Evolutionary conservation across 2,329 filamentous ascomycete species (phyloP).

Genomic region (Pestalotiopsis sp.): DNA sequence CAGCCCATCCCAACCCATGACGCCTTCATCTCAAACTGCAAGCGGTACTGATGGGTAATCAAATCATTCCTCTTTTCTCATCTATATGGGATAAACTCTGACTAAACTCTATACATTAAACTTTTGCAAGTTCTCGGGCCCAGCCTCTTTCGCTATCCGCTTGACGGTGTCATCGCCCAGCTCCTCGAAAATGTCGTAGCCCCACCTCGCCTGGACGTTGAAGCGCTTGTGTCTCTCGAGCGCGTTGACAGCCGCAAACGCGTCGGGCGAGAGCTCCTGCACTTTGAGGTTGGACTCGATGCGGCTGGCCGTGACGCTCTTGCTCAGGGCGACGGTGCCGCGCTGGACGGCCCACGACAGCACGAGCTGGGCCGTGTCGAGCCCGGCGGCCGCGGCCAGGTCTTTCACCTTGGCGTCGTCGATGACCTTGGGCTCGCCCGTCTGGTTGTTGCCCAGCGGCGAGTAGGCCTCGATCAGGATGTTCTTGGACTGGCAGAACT

Average conservation of each 20-base stretch:
- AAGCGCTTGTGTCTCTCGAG: conserved; percentile 46
- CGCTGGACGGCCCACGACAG: conserved; percentile 57
- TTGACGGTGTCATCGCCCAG: conserved; percentile 38
- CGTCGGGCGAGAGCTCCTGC: conserved; percentile 36
- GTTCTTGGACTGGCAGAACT: conserved; percentile 8
- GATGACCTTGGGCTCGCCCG: conserved; percentile 46
- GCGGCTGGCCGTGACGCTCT: conserved; percentile 54
- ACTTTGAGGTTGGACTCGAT: conserved; percentile 51
- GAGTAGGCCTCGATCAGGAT: conserved; percentile 37
- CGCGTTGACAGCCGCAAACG: conserved; percentile 38
- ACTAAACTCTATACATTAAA: background rate
- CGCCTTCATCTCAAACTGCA: too few relatives aligned
- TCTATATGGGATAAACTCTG: too few relatives aligned
- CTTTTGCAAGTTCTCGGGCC: conserved; percentile 32
- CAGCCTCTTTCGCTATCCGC: conserved; percentile 35
- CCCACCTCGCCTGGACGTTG: conserved; percentile 45
- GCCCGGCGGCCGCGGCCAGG: conserved; percentile 41
- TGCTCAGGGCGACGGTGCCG: conserved; percentile 56
- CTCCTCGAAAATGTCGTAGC: conserved; percentile 48
- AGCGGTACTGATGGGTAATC: too few relatives aligned
- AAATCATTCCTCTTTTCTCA: too few relatives aligned
- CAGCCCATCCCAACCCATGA: too few relatives aligned
- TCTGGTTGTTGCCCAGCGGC: conserved; percentile 62
- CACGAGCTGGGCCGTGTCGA: conserved; percentile 51
- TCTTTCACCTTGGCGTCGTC: conserved; percentile 51